Conservation (phyloP, 768 basidiomycete genomes). For the Trametopsis cervina region DNA sequence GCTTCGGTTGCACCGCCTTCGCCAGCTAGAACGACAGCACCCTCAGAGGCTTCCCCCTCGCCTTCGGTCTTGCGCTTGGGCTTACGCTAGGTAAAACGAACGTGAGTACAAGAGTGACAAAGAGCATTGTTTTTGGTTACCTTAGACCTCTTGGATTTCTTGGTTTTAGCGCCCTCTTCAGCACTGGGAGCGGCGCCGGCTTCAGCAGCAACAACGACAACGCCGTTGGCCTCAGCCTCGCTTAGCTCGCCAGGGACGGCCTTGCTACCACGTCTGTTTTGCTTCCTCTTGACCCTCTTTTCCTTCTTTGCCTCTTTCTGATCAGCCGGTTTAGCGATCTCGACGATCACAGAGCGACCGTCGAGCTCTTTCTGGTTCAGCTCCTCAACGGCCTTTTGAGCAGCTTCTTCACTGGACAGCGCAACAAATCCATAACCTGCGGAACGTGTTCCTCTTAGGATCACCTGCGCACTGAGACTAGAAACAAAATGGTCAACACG, state of each 20-base stretch:
- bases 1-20: slow-evolving; percentile 26
- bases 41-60: slow-evolving; percentile 18
- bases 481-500: slow-evolving; percentile 11
- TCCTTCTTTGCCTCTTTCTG: slow-evolving; percentile 84
- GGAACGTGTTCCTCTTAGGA: slow-evolving; percentile 77
- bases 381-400: slow-evolving; percentile 76
- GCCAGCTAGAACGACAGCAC: slow-evolving; percentile 19
- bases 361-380: slow-evolving; percentile 89
- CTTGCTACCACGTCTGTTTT: slow-evolving; percentile 81
- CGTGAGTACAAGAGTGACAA: slow-evolving; percentile 16
- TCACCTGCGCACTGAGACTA: slow-evolving; percentile 81
- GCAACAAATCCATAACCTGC: slow-evolving; percentile 94
- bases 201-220: slow-evolving; percentile 47
- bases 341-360: slow-evolving; percentile 82
- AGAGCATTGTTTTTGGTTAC: slow-evolving; percentile 42
- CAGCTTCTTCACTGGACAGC: slow-evolving; percentile 72
- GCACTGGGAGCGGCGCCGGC: slow-evolving; percentile 40
- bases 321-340: slow-evolving; percentile 87
- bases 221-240: slow-evolving; percentile 84
- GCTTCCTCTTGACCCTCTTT: slow-evolving; percentile 71
- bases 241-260: slow-evolving; percentile 85
- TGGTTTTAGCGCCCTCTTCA: slow-evolving; percentile 56
- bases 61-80: slow-evolving; percentile 30
- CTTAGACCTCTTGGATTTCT: slow-evolving; percentile 71
- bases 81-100: slow-evolving; percentile 37